A percentile compares a stretch with the other conserved stretches of the same genome.
Conservation (phyloP, 148 eudicot species). For the Rhododendron molle region DNA sequence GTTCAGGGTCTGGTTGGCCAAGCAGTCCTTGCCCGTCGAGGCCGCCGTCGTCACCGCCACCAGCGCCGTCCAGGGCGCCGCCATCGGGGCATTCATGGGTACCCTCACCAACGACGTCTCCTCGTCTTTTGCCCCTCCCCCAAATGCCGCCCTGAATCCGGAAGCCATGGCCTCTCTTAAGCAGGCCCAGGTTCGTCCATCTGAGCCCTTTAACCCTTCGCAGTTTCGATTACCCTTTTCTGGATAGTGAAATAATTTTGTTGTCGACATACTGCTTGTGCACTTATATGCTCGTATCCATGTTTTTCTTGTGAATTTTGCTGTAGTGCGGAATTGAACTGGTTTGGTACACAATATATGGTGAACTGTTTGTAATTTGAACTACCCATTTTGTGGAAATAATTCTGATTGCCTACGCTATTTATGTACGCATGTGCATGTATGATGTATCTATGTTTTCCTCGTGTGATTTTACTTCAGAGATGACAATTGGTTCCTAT, state of each 20-base stretch:
- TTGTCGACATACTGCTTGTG: not conserved
- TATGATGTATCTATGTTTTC: not conserved
- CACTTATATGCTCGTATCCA: not conserved
- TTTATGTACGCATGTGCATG: not conserved
- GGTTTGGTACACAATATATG: not conserved
- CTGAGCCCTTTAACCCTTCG: not conserved
- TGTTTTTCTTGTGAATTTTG: not conserved
- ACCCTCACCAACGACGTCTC: conserved; percentile 54
- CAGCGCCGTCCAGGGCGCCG: conserved; percentile 75
- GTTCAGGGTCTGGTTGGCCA: conserved; percentile 55
- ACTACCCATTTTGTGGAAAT: not conserved
- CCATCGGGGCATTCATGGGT: conserved; percentile 85
- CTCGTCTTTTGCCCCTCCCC: conserved; percentile 41
- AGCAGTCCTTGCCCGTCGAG: conserved; percentile 68
- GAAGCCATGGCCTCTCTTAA: conserved; percentile 66
- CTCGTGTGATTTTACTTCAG: not conserved
- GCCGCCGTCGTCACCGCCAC: conserved; percentile 71
- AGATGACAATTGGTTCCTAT: not conserved
- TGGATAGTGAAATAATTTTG: not conserved
- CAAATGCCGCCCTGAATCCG: conserved; percentile 44
- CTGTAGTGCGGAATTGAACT: not conserved
- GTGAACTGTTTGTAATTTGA: not conserved
- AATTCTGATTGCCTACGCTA: not conserved
- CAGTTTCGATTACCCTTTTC: not conserved
- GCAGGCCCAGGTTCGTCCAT: conserved; percentile 68